Base-by-base conservation (phyloP, 306 rosid genomes). In the Adenanthera pavonina region DNA sequence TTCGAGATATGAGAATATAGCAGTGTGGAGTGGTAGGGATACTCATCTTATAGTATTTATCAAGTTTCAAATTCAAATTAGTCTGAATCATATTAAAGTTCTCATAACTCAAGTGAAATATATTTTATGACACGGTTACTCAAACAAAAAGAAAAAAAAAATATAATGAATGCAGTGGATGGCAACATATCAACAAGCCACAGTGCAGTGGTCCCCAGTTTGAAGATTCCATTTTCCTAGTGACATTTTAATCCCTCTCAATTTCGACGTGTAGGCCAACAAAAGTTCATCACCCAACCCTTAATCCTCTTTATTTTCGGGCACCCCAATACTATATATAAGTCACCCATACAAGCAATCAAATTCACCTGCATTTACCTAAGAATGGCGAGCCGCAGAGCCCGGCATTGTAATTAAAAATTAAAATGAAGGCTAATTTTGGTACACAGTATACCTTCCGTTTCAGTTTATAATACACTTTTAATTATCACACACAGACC, bases 341-440 rank as follows among this genome's bases (percentile, higher is more conserved):
- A 66, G 59, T 78, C 66, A 20, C 49, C 44, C 46, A 25, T 25
- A 44, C 69, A 1, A 62, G 12, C 34, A 44, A 78, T 56, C 68
- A 82, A 5, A 79, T 41, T 80, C 85, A 76, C 79, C 72, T 73
- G 74, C 20, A 71, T 35, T 66, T 43, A 34, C 41, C 36, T 8
- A 49, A 12, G 16, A 25, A 25, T 25, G 2, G 12, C 2, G 49
- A 25, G 41, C 41, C 0, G 41, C 41, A 38, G 41, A 78, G 77
- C 13, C 60, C 20, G 7, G 57, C 66, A 61, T 53, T 19, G 51
- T 9, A 25, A 25, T 25, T 25, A 25, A 25, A 25, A 56, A 54
- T 30, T 16, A 6, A 0, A 54, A 0, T 5, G 5, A 38, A 5
- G 41, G 5, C 41, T 38, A 38, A 38, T 38, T 38, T 38, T 38